A percentile compares a stretch with the other conserved stretches of the same genome.
phyloP scores from a whole-genome alignment of 371 early-diverging fungal genomes.

The Conidiobolus incongruus region DNA sequence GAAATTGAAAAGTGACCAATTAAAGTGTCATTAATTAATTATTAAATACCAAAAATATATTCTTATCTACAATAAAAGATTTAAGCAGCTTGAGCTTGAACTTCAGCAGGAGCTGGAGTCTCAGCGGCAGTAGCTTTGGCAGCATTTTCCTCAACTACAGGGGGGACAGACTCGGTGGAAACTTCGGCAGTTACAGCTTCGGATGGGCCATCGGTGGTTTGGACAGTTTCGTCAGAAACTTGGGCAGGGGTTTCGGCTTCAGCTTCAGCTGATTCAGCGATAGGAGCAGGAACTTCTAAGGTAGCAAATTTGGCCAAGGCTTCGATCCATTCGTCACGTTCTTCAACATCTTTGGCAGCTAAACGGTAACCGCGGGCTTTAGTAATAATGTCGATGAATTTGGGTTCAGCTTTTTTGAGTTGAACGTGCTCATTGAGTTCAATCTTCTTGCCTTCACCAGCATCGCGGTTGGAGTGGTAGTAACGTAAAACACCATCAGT shows the following conservation, averaged over 20 bases:
- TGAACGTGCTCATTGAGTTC: not conserved
- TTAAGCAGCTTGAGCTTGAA: not conserved
- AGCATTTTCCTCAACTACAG: not conserved
- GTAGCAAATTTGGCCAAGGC: conserved; percentile 1
- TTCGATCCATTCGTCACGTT: conserved; percentile 1
- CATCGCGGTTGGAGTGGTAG: conserved; percentile 1
- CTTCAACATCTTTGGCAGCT: not conserved
- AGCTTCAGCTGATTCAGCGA: not conserved
- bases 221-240: not conserved
- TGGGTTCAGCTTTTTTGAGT: not conserved
- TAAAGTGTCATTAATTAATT: too few relatives aligned
- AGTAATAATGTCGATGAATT: not conserved
- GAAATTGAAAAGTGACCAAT: too few relatives aligned
- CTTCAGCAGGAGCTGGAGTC: not conserved
- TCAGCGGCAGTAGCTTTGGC: not conserved
- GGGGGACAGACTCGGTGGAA: not conserved
- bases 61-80: too few relatives aligned
- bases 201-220: not conserved
- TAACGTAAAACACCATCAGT: conserved; percentile 2
- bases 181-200: conserved; percentile 1
- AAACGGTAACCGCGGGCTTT: not conserved
- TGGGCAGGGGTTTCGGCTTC: not conserved
- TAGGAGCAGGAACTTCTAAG: not conserved
- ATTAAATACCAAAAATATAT: too few relatives aligned
- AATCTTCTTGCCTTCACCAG: conserved; percentile 3